Base-by-base conservation (phyloP, 2,329 filamentous ascomycete species). In the Epichloe sylvatica region DNA sequence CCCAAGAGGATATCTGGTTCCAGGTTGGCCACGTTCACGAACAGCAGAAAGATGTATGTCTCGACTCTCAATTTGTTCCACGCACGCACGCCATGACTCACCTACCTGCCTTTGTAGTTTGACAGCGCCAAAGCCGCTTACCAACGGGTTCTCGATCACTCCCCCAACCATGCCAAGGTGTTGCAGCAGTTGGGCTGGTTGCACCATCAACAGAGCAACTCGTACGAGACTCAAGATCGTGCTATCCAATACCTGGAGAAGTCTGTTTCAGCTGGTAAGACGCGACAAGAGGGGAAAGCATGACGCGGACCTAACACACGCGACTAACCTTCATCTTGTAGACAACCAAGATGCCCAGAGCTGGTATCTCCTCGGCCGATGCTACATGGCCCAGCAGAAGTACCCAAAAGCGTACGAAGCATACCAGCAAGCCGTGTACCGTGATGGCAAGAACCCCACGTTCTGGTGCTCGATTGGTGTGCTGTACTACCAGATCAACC, bases 401-500 rank as follows among this genome's bases (percentile, higher is more conserved):
- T 97, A 97, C 60, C 91, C 91, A 61, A 97, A 97, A 67, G 92
- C 92, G 0, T 97, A 97, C 60, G 92, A 98, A 64, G 91, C 92
- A 5, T 97, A 97, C 67, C 92, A 98, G 65, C 92, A 98, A 71
- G 92, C 92, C 3, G 92, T 98, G 38, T 98, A 98, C 64, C 88
- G 92, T 51, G 92, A 98, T 64, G 92, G 92, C 35, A 84, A 92
- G 58, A 97, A 97, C 65, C 92, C 92, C 17, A 97, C 92, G 2
- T 98, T 97, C 73, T 98, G 92, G 92, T 97, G 92, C 72, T 97
- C 91, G 9, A 98, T 98, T 63, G 92, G 92, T 65, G 92, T 98
- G 15, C 77, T 98, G 52, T 98, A 98, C 67, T 98, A 97, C 70
- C 92, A 97, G 70, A 98, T 98, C 73, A 98, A 97, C 69, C 92